phyloP scores from a whole-genome alignment of 2,329 filamentous ascomycete genomes.

The Tolypocladium endophyticum region DNA sequence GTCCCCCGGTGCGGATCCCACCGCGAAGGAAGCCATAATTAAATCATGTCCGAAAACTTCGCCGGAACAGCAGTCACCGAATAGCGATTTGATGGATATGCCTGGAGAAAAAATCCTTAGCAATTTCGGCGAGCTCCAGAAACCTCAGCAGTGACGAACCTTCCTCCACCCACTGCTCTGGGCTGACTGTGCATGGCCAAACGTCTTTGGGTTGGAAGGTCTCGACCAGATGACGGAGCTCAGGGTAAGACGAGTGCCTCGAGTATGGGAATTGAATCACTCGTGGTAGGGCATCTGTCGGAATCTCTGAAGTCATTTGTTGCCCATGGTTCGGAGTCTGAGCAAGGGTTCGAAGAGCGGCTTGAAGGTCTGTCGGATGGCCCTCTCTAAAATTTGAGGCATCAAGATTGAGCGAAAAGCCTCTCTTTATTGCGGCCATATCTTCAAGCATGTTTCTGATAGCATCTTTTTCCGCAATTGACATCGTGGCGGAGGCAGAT shows the following conservation, averaged over 20 bases:
- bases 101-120: conserved; percentile 12
- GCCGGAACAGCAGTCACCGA: conserved; percentile 57
- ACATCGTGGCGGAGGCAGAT: conserved; percentile 3
- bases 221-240: conserved; percentile 61
- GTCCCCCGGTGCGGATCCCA: not conserved
- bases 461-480: conserved; percentile 1
- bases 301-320: not conserved
- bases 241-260: conserved; percentile 75
- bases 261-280: conserved; percentile 68
- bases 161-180: conserved; percentile 48
- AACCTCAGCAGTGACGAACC: conserved; percentile 10
- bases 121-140: not conserved
- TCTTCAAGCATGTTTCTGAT: conserved; percentile 7
- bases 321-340: not conserved
- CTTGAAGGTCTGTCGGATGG: conserved; percentile 5
- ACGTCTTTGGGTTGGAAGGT: conserved; percentile 65
- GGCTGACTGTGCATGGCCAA: conserved; percentile 69
- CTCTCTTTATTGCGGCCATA: conserved; percentile 11
- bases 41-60: conserved; percentile 54
- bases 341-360: not conserved
- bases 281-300: conserved; percentile 19
- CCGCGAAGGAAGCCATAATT: conserved; percentile 34
- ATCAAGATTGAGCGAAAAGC: conserved; percentile 14
- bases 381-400: conserved; percentile 7
- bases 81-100: conserved; percentile 57